Percentiles rank a stretch among this genome's conserved stretches.
Conservation (phyloP, 352 stramenopile species). For the Pythium vanterpoolii region DNA sequence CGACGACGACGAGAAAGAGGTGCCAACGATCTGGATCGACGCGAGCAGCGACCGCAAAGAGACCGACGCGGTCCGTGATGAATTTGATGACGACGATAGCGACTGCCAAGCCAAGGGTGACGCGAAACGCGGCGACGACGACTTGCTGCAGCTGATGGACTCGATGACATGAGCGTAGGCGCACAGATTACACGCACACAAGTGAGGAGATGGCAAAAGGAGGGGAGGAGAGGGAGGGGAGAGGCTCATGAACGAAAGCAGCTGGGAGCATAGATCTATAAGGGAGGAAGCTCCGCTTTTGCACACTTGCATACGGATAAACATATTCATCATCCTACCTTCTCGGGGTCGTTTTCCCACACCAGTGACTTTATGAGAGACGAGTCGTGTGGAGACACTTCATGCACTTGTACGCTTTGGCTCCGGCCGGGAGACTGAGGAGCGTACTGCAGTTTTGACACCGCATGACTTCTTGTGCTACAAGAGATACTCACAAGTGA, state of each 20-base stretch:
- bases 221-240: neutral
- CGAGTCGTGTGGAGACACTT: constrained; percentile 82
- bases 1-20: constrained; percentile 59
- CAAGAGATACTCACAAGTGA: constrained; percentile 9
- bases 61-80: constrained; percentile 45
- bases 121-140: constrained; percentile 45
- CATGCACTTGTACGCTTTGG: constrained; percentile 89
- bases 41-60: constrained; percentile 70
- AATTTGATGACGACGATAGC: constrained; percentile 58
- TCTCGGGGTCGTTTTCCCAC: no score
- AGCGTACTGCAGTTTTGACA: constrained; percentile 87
- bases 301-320: no score
- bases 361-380: constrained; percentile 70
- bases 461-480: constrained; percentile 85
- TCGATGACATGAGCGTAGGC: constrained; percentile 30
- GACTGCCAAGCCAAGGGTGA: constrained; percentile 42
- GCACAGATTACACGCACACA: neutral
- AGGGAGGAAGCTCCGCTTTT: neutral
- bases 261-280: constrained; percentile 4
- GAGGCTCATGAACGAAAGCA: neutral
- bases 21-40: constrained; percentile 80
- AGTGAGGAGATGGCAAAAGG: neutral
- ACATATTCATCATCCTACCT: neutral
- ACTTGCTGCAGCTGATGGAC: constrained; percentile 89
- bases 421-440: constrained; percentile 70